Percentiles rank a stretch among this genome's conserved stretches.
phyloP scores from a whole-genome alignment of 1,284 basidiomycete genomes.

The Cerioporus squamosus region DNA sequence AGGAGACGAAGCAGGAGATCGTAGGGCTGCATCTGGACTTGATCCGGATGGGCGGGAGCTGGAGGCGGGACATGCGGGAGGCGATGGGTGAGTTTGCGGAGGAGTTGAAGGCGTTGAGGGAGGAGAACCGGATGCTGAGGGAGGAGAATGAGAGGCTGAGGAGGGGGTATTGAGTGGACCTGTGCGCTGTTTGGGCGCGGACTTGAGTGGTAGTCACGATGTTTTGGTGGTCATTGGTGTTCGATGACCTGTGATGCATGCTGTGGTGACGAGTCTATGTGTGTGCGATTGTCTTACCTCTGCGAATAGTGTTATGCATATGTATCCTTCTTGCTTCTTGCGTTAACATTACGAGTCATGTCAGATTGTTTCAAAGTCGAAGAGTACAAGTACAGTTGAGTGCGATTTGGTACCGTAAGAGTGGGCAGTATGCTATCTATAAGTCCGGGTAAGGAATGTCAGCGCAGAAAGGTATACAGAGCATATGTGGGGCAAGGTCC shows the following conservation, averaged over 20 bases:
- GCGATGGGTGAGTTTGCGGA: conserved; percentile 63
- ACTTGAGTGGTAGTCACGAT: background rate
- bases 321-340: background rate
- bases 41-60: conserved; percentile 65
- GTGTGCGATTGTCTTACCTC: background rate
- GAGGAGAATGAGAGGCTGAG: conserved; percentile 72
- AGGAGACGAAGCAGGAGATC: conserved; percentile 69
- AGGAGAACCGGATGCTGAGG: conserved; percentile 52
- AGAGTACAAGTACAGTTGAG: too few relatives aligned
- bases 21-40: conserved; percentile 73
- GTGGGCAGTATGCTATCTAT: too few relatives aligned
- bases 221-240: too few relatives aligned
- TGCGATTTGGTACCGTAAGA: too few relatives aligned
- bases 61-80: conserved; percentile 58
- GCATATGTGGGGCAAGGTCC: too few relatives aligned
- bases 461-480: too few relatives aligned
- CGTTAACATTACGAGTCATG: too few relatives aligned
- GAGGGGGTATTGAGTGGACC: conserved; percentile 47
- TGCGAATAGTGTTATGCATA: background rate
- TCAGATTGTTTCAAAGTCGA: too few relatives aligned
- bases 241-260: too few relatives aligned
- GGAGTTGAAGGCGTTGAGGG: conserved; percentile 49
- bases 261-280: background rate
- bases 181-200: background rate
- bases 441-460: too few relatives aligned